Conservation (phyloP, 768 basidiomycete genomes). For the Nevesoporus exiguus region DNA sequence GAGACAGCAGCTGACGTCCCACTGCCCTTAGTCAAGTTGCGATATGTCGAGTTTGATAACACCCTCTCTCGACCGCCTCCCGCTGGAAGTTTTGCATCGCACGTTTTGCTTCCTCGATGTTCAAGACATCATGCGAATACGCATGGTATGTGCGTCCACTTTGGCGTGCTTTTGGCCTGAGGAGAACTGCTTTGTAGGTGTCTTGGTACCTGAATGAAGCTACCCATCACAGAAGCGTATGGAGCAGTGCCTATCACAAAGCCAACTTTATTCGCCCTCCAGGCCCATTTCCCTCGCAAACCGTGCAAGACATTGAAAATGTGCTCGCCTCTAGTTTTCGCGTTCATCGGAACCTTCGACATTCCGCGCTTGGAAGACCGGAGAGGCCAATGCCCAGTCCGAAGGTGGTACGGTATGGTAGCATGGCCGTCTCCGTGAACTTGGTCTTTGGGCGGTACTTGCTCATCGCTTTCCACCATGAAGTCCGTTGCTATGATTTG, state of each 20-base stretch:
- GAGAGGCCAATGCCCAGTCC: neutral
- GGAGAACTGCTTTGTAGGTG: neutral
- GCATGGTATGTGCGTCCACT: neutral
- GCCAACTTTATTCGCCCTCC: conserved; percentile 13
- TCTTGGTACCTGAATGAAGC: neutral
- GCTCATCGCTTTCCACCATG: conserved; percentile 10
- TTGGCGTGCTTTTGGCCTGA: no score
- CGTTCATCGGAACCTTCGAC: conserved; percentile 1
- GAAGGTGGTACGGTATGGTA: conserved; percentile 5
- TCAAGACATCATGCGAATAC: neutral
- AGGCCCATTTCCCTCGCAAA: conserved; percentile 3
- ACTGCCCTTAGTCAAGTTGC: no score
- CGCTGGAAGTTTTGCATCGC: no score
- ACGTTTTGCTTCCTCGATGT: no score
- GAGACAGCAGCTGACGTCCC: no score
- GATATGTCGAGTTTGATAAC: no score
- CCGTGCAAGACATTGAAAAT: conserved; percentile 11
- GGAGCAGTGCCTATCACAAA: conserved; percentile 10
- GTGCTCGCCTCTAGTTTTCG: conserved; percentile 12
- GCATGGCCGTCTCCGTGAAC: neutral
- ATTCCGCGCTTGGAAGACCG: no score
- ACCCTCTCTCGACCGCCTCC: no score
- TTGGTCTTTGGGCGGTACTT: conserved; percentile 15
- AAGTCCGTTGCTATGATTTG: conserved; percentile 9
- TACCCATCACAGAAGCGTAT: neutral